Evolutionary conservation across 768 basidiomycete genomes (phyloP), one percentile per base, ranked within the genome.

Genomic region (Rhizopogon vinicolor): DNA sequence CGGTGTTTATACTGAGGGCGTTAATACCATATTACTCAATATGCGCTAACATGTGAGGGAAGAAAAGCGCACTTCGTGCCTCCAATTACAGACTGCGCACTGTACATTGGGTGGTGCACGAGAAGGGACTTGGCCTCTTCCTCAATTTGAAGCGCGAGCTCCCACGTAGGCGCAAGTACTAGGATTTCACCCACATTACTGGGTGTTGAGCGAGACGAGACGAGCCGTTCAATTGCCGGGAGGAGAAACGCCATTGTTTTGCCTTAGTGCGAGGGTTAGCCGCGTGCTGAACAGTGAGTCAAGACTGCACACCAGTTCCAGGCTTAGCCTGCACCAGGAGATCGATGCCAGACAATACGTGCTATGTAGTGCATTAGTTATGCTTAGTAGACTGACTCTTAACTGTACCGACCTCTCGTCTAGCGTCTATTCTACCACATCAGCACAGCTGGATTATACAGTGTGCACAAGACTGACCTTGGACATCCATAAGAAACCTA

Each of bases 231-330:
- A 41, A 91, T 75, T 25, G 88, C 83, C 0, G 89, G 89, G n/a
- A 91, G 70, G n/a, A 86, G 80, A 64, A 91, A 91, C 5, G 86
- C 87, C 37, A 85, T 78, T 9, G 87, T 89, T 74, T 88, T 88
- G 46, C 86, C 86, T 61, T 14, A 10, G 40, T 10, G 45, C 22
- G 6, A 16, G 13, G 16, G 40, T 62, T 45, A 50, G 45, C 19
- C 6, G 1, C 29, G 6, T 1, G 18, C 28, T 1, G 10, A 48
- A 39, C 9, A 13, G 9, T 4, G n/a, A 6, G 12, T 28, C 12
- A 46, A 12, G 19, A 35, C 16, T 44, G 51, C 71, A 73, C 73
- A 68, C 85, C 85, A 12, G 86, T 86, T 31, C 83, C 83, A 1
- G 83, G 85, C 59, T 79, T 80, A 31, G 80, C 79, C 52, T 81